These are phyloP conservation scores for Cydonia oblonga DNA, from an alignment of 331 rosid genomes.

Conservation along the genomic window DNA sequence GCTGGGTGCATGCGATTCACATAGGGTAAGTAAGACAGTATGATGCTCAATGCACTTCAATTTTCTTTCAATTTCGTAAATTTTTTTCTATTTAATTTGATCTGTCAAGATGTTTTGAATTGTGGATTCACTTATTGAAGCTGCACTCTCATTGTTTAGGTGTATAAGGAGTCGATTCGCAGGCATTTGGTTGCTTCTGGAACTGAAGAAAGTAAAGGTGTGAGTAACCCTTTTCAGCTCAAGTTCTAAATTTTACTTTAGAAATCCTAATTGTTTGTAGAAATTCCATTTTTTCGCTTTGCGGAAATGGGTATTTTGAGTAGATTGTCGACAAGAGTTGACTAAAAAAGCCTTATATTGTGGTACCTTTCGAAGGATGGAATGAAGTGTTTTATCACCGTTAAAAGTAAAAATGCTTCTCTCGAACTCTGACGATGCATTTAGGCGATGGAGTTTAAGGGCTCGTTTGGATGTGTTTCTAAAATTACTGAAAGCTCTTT, in stretches of 20 bases:
- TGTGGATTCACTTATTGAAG: conserved; percentile 1
- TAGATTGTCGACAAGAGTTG: background rate
- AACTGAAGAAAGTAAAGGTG: conserved; percentile 22
- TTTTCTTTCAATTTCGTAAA: background rate
- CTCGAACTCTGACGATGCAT: background rate
- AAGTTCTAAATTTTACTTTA: background rate
- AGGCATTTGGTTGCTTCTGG: conserved; percentile 13
- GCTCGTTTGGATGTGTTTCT: too few relatives aligned
- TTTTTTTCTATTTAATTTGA: background rate
- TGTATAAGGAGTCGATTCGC: conserved; percentile 2
- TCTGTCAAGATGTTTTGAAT: background rate
- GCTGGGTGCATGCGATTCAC: conserved; percentile 13
- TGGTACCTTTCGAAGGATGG: background rate
- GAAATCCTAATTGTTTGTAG: background rate
- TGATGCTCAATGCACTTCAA: background rate
- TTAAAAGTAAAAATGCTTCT: background rate
- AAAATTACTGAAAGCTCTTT: too few relatives aligned
- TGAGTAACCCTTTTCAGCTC: background rate
- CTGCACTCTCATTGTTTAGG: conserved; percentile 3
- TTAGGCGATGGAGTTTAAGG: background rate
- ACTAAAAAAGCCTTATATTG: background rate
- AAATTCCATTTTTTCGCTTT: background rate
- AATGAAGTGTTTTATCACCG: background rate
- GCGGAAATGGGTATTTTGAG: background rate
- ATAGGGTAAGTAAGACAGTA: conserved; percentile 6